Percentiles rank a stretch among this genome's conserved stretches.
These are phyloP conservation scores for Delphinella strobiligena DNA, from an alignment of 2,329 filamentous ascomycete species.

Conservation along the genomic window DNA sequence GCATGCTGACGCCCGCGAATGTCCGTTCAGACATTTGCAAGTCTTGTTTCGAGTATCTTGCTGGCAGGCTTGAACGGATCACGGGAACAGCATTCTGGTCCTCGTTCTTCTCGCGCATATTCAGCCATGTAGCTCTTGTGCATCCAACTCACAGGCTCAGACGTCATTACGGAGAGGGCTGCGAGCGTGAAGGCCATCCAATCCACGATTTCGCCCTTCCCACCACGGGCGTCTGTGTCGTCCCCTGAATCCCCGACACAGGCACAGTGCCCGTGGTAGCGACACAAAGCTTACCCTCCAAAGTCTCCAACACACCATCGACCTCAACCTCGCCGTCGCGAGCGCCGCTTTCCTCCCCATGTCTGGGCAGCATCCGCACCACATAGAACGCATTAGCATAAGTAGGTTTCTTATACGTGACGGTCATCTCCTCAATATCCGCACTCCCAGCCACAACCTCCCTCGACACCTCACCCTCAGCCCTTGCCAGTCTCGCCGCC, in stretches of 20 bases:
- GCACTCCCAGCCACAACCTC: conserved; percentile 2
- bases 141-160: no score
- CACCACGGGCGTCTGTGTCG: not conserved
- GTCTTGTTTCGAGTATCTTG: no score
- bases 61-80: no score
- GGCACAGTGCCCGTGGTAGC: conserved; percentile 29
- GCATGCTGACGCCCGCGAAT: no score
- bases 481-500: conserved; percentile 43
- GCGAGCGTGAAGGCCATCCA: conserved; percentile 6
- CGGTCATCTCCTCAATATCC: conserved; percentile 27
- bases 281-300: conserved; percentile 45
- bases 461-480: not conserved
- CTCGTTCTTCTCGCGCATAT: not conserved
- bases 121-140: not conserved
- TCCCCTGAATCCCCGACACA: not conserved
- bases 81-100: no score
- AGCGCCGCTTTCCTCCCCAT: conserved; percentile 12
- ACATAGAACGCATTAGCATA: conserved; percentile 52
- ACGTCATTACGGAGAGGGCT: not conserved
- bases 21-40: no score
- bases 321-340: conserved; percentile 31
- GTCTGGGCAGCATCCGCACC: conserved; percentile 36
- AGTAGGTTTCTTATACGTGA: conserved; percentile 53
- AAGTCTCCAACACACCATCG: conserved; percentile 40
- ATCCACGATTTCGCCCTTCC: conserved; percentile 5